Conservation (phyloP, 495 filamentous ascomycete genomes). For the Penicillium salamii region DNA sequence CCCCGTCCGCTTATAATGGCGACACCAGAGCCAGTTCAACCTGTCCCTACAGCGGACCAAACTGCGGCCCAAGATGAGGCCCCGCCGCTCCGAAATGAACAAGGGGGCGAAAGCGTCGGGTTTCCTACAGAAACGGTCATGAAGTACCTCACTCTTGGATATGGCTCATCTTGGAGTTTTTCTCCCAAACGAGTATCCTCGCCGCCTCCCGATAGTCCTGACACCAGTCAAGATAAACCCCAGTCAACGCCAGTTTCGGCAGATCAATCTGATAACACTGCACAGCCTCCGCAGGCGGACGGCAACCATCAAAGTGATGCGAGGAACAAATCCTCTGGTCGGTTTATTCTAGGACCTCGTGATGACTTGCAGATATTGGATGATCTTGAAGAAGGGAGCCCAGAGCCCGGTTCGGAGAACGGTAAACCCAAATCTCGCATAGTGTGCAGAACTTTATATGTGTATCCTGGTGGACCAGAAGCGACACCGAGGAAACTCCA, state of each 20-base stretch:
- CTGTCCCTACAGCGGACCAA: slow-evolving; percentile 4
- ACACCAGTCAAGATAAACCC: neutral
- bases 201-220: slow-evolving; percentile 14
- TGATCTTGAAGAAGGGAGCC: slow-evolving; percentile 28
- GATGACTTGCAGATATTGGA: slow-evolving; percentile 27
- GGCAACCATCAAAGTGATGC: neutral
- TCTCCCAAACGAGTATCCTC: slow-evolving; percentile 28
- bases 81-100: slow-evolving; percentile 19
- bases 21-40: slow-evolving; percentile 19
- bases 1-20: slow-evolving; percentile 43
- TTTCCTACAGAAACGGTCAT: slow-evolving; percentile 48
- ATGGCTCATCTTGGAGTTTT: slow-evolving; percentile 57
- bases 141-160: slow-evolving; percentile 61
- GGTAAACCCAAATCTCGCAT: slow-evolving; percentile 38
- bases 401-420: slow-evolving; percentile 17
- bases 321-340: slow-evolving; percentile 6
- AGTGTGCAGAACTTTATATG: slow-evolving; percentile 48
- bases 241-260: slow-evolving; percentile 4
- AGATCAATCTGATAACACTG: neutral
- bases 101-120: slow-evolving; percentile 19
- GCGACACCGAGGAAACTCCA: slow-evolving; percentile 50
- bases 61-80: slow-evolving; percentile 12
- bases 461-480: slow-evolving; percentile 27
- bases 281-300: neutral
- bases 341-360: slow-evolving; percentile 25